Percentiles rank a stretch among this genome's conserved stretches.
Conservation (phyloP, 257 asterid genomes). For the Ajuga chamaepitys region DNA sequence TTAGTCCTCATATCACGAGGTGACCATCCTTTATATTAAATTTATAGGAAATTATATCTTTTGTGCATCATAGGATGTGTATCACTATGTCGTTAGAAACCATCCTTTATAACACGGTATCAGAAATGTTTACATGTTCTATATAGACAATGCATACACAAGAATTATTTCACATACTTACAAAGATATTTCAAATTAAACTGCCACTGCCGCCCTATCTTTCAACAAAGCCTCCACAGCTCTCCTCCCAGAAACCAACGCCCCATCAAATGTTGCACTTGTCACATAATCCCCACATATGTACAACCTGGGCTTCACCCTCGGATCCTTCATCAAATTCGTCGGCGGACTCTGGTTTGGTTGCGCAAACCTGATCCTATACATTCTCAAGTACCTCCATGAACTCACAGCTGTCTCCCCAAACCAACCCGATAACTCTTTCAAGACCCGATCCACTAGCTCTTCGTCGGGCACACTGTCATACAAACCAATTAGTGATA, state of each 20-base stretch:
- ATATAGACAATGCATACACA: neutral
- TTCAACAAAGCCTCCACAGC: constrained; percentile 78
- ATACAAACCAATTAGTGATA: constrained; percentile 57
- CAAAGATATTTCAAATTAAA: constrained; percentile 17
- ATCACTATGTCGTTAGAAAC: no score
- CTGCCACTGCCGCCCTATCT: constrained; percentile 36
- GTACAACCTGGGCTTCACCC: constrained; percentile 51
- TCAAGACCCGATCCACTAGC: constrained; percentile 42
- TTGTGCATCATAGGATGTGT: no score
- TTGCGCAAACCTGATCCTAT: constrained; percentile 67
- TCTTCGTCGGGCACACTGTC: constrained; percentile 49
- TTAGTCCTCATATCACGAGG: no score
- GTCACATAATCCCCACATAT: constrained; percentile 86
- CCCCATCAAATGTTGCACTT: constrained; percentile 91
- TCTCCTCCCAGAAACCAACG: constrained; percentile 83
- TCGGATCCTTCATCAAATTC: constrained; percentile 62
- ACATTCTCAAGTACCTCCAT: constrained; percentile 69
- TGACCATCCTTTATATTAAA: no score
- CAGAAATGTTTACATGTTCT: no score
- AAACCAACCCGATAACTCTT: constrained; percentile 74
- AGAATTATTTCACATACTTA: neutral
- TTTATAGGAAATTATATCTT: no score
- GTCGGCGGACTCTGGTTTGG: constrained; percentile 92
- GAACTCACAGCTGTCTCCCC: constrained; percentile 48
- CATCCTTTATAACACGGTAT: no score